Evolutionary conservation across 2,329 filamentous ascomycete genomes (phyloP).

Genomic region (Hymenoscyphus linearis): DNA sequence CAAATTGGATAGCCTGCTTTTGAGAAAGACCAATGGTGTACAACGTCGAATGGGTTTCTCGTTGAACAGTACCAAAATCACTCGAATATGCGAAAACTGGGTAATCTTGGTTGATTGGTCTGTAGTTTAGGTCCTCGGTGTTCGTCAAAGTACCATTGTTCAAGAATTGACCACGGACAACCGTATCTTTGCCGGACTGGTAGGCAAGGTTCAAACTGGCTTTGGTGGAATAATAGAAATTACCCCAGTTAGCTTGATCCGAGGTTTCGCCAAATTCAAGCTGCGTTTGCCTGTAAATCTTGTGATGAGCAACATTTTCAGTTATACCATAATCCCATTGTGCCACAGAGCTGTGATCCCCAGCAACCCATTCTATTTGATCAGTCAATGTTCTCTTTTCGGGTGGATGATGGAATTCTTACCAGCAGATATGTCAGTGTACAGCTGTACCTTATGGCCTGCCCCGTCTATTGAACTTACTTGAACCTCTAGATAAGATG

Average conservation of each 20-base stretch:
- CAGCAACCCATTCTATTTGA: slow-evolving; percentile 64
- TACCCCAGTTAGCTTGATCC: slow-evolving; percentile 78
- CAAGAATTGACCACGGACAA: slow-evolving; percentile 64
- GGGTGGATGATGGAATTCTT: slow-evolving; percentile 25
- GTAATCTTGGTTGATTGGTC: slow-evolving; percentile 63
- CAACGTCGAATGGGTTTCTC: slow-evolving; percentile 39
- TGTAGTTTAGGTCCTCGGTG: slow-evolving; percentile 57
- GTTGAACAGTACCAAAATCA: slow-evolving; percentile 40
- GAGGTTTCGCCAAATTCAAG: slow-evolving; percentile 60
- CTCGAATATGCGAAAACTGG: slow-evolving; percentile 77
- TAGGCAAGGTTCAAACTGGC: slow-evolving; percentile 52
- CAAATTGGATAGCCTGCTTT: slow-evolving; percentile 70
- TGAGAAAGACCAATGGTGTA: slow-evolving; percentile 77
- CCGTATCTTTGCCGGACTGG: slow-evolving; percentile 61
- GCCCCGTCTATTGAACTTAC: slow-evolving; percentile 57
- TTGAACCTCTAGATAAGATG: slow-evolving; percentile 63
- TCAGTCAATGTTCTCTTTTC: slow-evolving; percentile 2
- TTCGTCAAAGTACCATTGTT: slow-evolving; percentile 58
- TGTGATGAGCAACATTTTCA: slow-evolving; percentile 56
- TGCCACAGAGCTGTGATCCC: slow-evolving; percentile 49
- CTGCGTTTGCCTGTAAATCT: slow-evolving; percentile 55
- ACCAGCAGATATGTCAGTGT: slow-evolving; percentile 68
- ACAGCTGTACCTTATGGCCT: slow-evolving; percentile 61
- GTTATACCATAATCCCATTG: slow-evolving; percentile 55
- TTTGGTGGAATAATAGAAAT: slow-evolving; percentile 68